phyloP scores from a whole-genome alignment of 2,329 filamentous ascomycete genomes.

The Ophiostoma himal-ulmi region DNA sequence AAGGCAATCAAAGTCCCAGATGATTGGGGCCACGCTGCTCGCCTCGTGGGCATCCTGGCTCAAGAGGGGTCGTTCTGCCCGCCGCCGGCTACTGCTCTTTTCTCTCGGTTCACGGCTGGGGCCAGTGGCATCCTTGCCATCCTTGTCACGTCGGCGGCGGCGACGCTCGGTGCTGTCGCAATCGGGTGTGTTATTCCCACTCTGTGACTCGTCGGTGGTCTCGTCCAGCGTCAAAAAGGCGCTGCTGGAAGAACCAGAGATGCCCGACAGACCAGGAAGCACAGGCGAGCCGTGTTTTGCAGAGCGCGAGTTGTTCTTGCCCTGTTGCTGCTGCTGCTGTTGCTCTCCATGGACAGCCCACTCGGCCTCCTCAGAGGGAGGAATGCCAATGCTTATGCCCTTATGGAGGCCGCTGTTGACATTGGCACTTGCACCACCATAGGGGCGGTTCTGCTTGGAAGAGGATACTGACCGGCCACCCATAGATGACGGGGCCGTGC shows the following conservation, averaged over 20 bases:
- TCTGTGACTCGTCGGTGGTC: constrained; percentile 28
- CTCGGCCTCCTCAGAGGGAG: constrained; percentile 30
- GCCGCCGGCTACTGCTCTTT: constrained; percentile 13
- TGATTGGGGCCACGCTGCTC: constrained; percentile 30
- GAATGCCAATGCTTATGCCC: constrained; percentile 25
- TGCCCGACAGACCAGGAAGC: not conserved
- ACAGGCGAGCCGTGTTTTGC: not conserved
- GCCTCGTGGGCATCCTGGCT: constrained; percentile 26
- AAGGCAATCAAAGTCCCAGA: constrained; percentile 37
- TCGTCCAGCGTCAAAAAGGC: constrained; percentile 30
- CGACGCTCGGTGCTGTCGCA: constrained; percentile 26
- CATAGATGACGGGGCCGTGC: not conserved
- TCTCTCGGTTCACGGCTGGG: constrained; percentile 11
- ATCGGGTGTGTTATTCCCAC: constrained; percentile 27
- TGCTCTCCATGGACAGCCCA: constrained; percentile 23
- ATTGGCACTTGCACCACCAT: not conserved
- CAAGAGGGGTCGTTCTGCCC: constrained; percentile 25
- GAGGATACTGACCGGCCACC: not conserved
- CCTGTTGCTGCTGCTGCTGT: constrained; percentile 8
- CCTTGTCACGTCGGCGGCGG: constrained; percentile 23
- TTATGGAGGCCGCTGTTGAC: not conserved
- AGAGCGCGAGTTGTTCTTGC: not conserved
- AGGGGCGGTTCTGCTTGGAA: not conserved
- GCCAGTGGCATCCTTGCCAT: not conserved
- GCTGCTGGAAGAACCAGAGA: constrained; percentile 16